Evolutionary conservation across 1,284 basidiomycete species (phyloP).

Genomic region (Clitocybe nebularis): DNA sequence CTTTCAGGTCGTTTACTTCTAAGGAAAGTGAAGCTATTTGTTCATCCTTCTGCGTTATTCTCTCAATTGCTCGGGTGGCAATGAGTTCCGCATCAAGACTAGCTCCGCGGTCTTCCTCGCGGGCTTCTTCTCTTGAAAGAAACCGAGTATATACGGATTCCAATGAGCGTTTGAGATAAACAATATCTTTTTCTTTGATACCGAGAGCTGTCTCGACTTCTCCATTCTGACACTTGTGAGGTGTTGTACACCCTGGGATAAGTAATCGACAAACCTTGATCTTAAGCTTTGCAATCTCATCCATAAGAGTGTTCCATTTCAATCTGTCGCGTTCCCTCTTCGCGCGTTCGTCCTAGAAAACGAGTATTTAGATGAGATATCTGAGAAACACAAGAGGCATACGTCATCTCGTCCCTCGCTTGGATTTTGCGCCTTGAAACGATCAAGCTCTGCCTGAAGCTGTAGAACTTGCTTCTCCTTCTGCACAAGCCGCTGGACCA

Average conservation of each 20-base stretch:
- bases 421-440: constrained; percentile 53
- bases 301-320: constrained; percentile 72
- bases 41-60: constrained; percentile 66
- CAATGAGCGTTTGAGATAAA: constrained; percentile 77
- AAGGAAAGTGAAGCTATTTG: constrained; percentile 53
- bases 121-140: constrained; percentile 43
- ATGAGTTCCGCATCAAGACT: constrained; percentile 72
- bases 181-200: constrained; percentile 69
- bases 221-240: constrained; percentile 36
- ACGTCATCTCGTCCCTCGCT: constrained; percentile 56
- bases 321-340: constrained; percentile 72
- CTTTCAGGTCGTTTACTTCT: constrained; percentile 52
- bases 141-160: constrained; percentile 83
- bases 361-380: constrained; percentile 2
- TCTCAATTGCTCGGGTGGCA: constrained; percentile 67
- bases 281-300: constrained; percentile 75
- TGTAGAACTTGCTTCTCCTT: constrained; percentile 84
- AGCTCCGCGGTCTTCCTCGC: constrained; percentile 41
- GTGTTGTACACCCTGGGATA: constrained; percentile 1
- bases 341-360: constrained; percentile 66
- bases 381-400: constrained; percentile 22
- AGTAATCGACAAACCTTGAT: constrained; percentile 44
- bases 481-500: constrained; percentile 79
- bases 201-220: constrained; percentile 49
- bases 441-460: constrained; percentile 71